phyloP scores from a whole-genome alignment of 2,329 filamentous ascomycete genomes.

The Hypocrella siamensis region DNA sequence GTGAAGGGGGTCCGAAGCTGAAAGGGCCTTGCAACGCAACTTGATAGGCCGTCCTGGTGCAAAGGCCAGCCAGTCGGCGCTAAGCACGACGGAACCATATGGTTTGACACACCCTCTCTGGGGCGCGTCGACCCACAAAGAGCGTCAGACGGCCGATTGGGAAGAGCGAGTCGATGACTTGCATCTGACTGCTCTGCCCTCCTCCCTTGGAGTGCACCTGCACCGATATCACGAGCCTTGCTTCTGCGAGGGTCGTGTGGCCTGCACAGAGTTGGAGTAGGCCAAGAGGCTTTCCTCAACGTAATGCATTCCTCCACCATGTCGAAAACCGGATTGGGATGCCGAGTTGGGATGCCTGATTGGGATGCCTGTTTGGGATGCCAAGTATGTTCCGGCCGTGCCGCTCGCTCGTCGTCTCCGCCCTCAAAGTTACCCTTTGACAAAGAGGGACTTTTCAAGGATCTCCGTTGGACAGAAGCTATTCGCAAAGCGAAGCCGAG shows the following conservation, averaged over 20 bases:
- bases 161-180: constrained; percentile 27
- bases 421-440: no score
- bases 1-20: no score
- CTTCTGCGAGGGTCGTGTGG: constrained; percentile 12
- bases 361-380: no score
- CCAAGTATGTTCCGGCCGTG: no score
- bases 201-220: not conserved
- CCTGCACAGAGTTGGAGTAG: constrained; percentile 11
- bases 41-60: constrained; percentile 17
- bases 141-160: constrained; percentile 19
- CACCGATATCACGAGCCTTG: constrained; percentile 2
- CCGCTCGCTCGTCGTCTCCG: no score
- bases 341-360: no score
- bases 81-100: constrained; percentile 16
- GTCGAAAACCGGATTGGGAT: no score
- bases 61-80: constrained; percentile 18
- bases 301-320: no score
- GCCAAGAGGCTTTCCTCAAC: no score
- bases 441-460: no score
- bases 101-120: constrained; percentile 19
- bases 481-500: no score
- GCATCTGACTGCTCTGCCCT: constrained; percentile 10
- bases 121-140: constrained; percentile 19
- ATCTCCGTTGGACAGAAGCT: no score
- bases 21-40: constrained; percentile 10